phyloP scores from a whole-genome alignment of 2,329 filamentous ascomycete genomes.

The Neonectria punicea region DNA sequence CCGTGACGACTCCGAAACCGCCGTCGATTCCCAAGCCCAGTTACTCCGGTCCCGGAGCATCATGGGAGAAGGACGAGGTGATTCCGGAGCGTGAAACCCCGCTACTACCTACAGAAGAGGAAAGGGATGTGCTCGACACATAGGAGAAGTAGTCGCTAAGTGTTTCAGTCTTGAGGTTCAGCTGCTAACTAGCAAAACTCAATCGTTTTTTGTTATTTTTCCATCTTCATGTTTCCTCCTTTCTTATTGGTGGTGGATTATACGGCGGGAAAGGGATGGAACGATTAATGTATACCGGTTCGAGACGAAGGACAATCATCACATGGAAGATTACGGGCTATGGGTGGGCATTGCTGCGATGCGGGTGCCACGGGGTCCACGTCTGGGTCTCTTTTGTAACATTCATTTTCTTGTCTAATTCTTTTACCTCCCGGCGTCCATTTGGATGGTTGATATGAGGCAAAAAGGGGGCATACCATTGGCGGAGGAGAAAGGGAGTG shows the following conservation, averaged over 20 bases:
- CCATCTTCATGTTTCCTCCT: too few relatives aligned
- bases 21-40: conserved; percentile 54
- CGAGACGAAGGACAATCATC: conserved; percentile 23
- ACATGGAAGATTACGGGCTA: conserved; percentile 23
- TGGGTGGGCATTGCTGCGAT: conserved; percentile 11
- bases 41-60: conserved; percentile 60
- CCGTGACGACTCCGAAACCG: conserved; percentile 26
- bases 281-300: conserved; percentile 38
- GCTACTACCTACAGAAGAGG: conserved; percentile 52
- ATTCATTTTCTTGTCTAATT: neutral
- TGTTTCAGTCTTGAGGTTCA: conserved; percentile 20
- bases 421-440: conserved; percentile 2
- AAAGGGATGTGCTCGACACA: conserved; percentile 54
- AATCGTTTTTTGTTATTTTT: conserved; percentile 1
- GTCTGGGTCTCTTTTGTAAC: conserved; percentile 14
- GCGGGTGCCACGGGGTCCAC: conserved; percentile 11
- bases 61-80: conserved; percentile 64
- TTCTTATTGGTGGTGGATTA: conserved; percentile 6
- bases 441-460: conserved; percentile 7
- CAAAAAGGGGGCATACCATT: neutral
- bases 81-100: conserved; percentile 50
- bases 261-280: conserved; percentile 24
- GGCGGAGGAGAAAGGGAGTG: conserved; percentile 14
- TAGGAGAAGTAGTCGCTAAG: conserved; percentile 37
- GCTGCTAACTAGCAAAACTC: conserved; percentile 20